Base-by-base conservation (phyloP, 2,329 filamentous ascomycete genomes). In the Aspergillus awamori region DNA sequence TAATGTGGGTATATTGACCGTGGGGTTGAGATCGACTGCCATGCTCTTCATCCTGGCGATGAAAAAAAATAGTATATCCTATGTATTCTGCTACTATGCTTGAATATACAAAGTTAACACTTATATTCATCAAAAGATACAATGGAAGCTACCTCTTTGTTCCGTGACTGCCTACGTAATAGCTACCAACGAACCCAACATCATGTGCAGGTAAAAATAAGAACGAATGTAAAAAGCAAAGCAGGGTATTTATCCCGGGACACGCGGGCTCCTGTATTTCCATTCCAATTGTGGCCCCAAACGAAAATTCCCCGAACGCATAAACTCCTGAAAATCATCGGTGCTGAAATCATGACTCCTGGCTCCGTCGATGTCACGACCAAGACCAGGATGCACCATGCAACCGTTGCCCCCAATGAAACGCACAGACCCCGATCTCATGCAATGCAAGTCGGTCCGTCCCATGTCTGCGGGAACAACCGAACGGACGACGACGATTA, bases 371-470 rank as follows among this genome's bases (percentile, higher is more conserved):
- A 5, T 22, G 11, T 36, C 26, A 20, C 4, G 20, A 47, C 26
- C 15, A 56, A 11, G 30, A 15, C 24, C 26, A 45, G 38, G 13
- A 33, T 28, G n/a, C 24, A 56, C 53, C n/a, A 26, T 53, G 51
- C 33, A 53, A 26, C 28, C 33, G 24, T 53, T 39, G 24, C 52
- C 36, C 20, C 62, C 56, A 58, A 57, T 41, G 36, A 59, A 57
- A 56, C 62, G 57, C 53, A 59, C 57, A 54, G 58, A 65, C 58
- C 62, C 64, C 62, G 24, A 53, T 61, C 20, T 57, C 38, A 64
- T 65, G 61, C 61, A 63, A 65, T 64, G 62, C 61, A 61, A 58
- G 26, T 53, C 36, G 51, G 59, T 53, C 20, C 49, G 53, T 53
- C 30, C 62, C 30, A 63, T 55, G 58, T 59, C 56, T 33, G 47